These are phyloP conservation scores for Magnusiomyces sp. DNA, from an alignment of 1,139 yeast species.

Conservation along the genomic window DNA sequence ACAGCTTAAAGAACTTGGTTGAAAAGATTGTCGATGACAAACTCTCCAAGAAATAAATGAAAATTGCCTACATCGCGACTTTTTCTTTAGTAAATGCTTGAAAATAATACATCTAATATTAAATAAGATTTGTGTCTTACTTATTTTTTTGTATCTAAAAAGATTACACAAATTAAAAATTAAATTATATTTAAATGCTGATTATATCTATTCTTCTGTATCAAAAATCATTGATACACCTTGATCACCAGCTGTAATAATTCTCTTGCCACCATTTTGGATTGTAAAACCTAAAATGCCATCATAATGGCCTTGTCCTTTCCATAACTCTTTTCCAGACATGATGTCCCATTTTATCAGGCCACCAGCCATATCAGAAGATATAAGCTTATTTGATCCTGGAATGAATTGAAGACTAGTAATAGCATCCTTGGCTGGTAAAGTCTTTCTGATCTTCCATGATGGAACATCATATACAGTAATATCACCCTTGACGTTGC, in stretches of 20 bases:
- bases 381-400: constrained; percentile 52
- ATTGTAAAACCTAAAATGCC: constrained; percentile 80
- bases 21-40: constrained; percentile 38
- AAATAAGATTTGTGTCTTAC: neutral
- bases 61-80: too few species aligned
- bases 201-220: too few species aligned
- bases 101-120: too few species aligned
- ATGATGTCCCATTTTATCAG: constrained; percentile 85
- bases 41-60: neutral
- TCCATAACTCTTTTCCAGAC: constrained; percentile 66
- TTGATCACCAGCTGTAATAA: constrained; percentile 96
- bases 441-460: constrained; percentile 74
- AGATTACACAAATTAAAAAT: neutral
- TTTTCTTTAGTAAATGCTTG: too few species aligned
- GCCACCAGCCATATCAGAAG: constrained; percentile 76
- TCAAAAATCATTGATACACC: constrained; percentile 79
- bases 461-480: constrained; percentile 72
- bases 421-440: constrained; percentile 69
- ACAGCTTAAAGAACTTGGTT: constrained; percentile 38
- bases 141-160: too few species aligned
- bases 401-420: constrained; percentile 67
- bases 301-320: constrained; percentile 87
- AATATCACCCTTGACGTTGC: constrained; percentile 82
- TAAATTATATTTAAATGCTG: constrained; percentile 6
- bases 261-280: constrained; percentile 53